Conservation (phyloP, 345 rosid species). For the Noccaea bulbosa region DNA sequence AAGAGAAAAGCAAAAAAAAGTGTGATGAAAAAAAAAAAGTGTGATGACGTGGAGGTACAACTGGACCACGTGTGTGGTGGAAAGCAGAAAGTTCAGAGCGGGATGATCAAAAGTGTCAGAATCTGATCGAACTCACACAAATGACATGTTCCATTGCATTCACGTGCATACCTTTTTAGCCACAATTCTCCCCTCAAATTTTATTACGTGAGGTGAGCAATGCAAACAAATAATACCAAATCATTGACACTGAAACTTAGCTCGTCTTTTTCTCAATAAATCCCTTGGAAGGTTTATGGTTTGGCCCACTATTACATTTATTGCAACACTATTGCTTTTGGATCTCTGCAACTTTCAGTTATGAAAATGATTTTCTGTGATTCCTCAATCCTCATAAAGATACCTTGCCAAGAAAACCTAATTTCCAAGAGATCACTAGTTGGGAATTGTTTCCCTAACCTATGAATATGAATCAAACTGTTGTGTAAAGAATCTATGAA, state of each 20-base stretch:
- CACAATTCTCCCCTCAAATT: slow-evolving; percentile 25
- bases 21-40: not conserved
- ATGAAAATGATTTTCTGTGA: not conserved
- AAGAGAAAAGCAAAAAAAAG: not conserved
- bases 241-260: slow-evolving; percentile 25
- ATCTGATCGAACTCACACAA: slow-evolving; percentile 17
- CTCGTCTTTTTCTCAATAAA: slow-evolving; percentile 41
- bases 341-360: slow-evolving; percentile 26
- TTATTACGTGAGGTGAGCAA: slow-evolving; percentile 16
- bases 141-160: slow-evolving; percentile 23
- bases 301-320: slow-evolving; percentile 31
- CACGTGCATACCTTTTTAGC: slow-evolving; percentile 39
- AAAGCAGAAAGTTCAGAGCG: slow-evolving; percentile 34
- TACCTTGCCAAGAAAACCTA: too few species aligned
- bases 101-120: slow-evolving; percentile 34
- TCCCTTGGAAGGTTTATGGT: slow-evolving; percentile 24
- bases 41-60: slow-evolving; percentile 38
- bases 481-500: slow-evolving; percentile 19
- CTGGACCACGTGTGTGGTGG: slow-evolving; percentile 34
- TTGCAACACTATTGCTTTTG: slow-evolving; percentile 22
- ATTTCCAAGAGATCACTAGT: slow-evolving; percentile 18
- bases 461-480: slow-evolving; percentile 15
- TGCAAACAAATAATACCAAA: slow-evolving; percentile 30
- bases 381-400: not conserved
- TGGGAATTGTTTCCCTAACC: slow-evolving; percentile 11